Percentiles rank a stretch among this genome's conserved stretches.
These are phyloP conservation scores for Daldinia caldariorum DNA, from an alignment of 495 filamentous ascomycete species.

Conservation along the genomic window DNA sequence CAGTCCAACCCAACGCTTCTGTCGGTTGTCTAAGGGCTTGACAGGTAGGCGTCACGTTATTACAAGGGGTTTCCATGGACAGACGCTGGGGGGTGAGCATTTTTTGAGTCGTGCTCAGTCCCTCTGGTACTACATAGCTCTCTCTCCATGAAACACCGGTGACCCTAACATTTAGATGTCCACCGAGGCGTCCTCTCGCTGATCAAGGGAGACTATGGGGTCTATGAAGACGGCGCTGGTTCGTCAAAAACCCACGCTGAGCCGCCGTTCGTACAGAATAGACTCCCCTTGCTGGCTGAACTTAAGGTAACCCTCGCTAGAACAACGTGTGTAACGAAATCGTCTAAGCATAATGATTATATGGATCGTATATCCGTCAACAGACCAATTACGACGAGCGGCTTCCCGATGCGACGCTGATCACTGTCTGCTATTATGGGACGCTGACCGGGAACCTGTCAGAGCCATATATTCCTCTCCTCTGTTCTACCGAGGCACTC, in stretches of 20 bases:
- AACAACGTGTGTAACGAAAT: constrained; percentile 26
- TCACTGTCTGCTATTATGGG: constrained; percentile 26
- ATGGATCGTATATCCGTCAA: constrained; percentile 23
- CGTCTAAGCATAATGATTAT: constrained; percentile 28
- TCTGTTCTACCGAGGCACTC: background rate
- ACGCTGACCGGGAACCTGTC: constrained; percentile 18
- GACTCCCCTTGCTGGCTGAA: background rate
- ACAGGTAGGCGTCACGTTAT: constrained; percentile 26
- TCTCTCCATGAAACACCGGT: constrained; percentile 36
- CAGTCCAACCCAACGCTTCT: constrained; percentile 22
- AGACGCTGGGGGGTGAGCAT: constrained; percentile 15
- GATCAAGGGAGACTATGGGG: constrained; percentile 40
- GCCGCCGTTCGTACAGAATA: constrained; percentile 9
- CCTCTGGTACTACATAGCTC: constrained; percentile 22
- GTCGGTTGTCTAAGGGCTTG: constrained; percentile 33
- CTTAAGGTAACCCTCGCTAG: constrained; percentile 16
- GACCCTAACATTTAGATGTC: constrained; percentile 28
- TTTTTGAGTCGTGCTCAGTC: constrained; percentile 11
- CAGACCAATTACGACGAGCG: constrained; percentile 13
- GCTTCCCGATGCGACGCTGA: constrained; percentile 16
- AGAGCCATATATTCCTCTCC: constrained; percentile 1
- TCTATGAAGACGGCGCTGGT: constrained; percentile 19
- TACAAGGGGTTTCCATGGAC: constrained; percentile 35
- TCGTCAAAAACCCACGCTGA: constrained; percentile 7
- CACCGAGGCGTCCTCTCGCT: constrained; percentile 25